Conservation (phyloP, 192 early-diverging fungal species). For the Geosiphon pyriformis region DNA sequence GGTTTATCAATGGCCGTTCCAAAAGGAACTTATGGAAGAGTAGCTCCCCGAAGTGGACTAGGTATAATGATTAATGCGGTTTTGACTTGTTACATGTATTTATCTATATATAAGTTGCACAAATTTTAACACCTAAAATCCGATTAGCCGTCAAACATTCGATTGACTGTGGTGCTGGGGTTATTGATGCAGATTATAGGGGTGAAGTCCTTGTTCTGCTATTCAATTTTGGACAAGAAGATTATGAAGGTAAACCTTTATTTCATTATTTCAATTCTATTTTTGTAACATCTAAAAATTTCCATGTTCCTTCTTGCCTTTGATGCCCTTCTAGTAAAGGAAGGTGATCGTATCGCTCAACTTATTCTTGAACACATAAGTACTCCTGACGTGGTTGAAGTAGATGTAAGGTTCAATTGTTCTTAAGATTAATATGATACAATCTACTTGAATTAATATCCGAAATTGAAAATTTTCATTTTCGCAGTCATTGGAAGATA, state of each 20-base stretch:
- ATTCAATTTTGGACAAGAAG: conserved; percentile 78
- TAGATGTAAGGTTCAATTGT: conserved; percentile 51
- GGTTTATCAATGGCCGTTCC: conserved; percentile 86
- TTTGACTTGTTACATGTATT: neutral
- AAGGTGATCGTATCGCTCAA: conserved; percentile 95
- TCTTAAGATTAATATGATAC: too few relatives aligned
- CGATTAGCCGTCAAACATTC: too few relatives aligned
- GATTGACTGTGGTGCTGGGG: conserved; percentile 57
- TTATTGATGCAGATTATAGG: conserved; percentile 87
- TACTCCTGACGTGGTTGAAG: conserved; percentile 74
- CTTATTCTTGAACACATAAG: conserved; percentile 83
- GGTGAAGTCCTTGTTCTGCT: conserved; percentile 79
- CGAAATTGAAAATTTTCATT: neutral
- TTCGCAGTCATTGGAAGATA: conserved; percentile 42
- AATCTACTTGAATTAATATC: neutral
- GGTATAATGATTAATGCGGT: conserved; percentile 43
- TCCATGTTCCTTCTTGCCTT: too few relatives aligned
- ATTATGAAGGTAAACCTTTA: conserved; percentile 26
- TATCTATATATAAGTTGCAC: neutral
- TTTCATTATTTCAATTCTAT: conserved; percentile 1
- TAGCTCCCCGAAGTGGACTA: conserved; percentile 89
- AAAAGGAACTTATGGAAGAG: conserved; percentile 84
- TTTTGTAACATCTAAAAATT: too few relatives aligned
- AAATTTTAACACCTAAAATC: too few relatives aligned
- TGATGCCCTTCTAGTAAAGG: conserved; percentile 52